These are phyloP conservation scores for Leptographium wingfieldii DNA, from an alignment of 2,329 filamentous ascomycete species.

Conservation along the genomic window DNA sequence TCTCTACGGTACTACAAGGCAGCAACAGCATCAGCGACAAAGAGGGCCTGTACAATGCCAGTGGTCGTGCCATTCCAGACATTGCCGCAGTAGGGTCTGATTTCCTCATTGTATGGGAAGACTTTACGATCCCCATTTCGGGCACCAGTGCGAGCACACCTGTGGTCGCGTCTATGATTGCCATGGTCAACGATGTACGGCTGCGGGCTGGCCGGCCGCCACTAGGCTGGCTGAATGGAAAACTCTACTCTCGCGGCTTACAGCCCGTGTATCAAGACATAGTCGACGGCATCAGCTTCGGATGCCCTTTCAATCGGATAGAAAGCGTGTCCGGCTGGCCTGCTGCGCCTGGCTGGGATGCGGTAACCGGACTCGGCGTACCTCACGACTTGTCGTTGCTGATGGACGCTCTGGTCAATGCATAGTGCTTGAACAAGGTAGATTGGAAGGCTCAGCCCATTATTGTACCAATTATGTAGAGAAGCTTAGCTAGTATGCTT, in stretches of 20 bases:
- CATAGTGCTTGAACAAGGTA: background rate
- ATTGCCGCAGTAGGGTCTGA: conserved; percentile 36
- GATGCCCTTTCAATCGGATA: conserved; percentile 23
- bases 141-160: conserved; percentile 42
- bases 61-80: conserved; percentile 37
- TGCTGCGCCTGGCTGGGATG: conserved; percentile 31
- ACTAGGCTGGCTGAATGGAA: conserved; percentile 41
- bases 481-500: background rate
- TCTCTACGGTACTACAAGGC: conserved; percentile 23
- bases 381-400: conserved; percentile 16
- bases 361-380: conserved; percentile 35
- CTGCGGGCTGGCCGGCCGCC: conserved; percentile 32
- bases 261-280: conserved; percentile 27
- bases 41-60: conserved; percentile 25
- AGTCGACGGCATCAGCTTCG: conserved; percentile 24
- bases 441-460: background rate
- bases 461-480: background rate
- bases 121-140: conserved; percentile 15
- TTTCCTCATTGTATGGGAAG: conserved; percentile 26
- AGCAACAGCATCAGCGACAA: conserved; percentile 14
- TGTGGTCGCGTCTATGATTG: conserved; percentile 40
- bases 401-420: conserved; percentile 15
- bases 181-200: conserved; percentile 41
- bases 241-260: conserved; percentile 27
- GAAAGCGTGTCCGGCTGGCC: conserved; percentile 28